These are phyloP conservation scores for Amaranthus palmeri DNA, from an alignment of 148 eudicot genomes.

Conservation along the genomic window DNA sequence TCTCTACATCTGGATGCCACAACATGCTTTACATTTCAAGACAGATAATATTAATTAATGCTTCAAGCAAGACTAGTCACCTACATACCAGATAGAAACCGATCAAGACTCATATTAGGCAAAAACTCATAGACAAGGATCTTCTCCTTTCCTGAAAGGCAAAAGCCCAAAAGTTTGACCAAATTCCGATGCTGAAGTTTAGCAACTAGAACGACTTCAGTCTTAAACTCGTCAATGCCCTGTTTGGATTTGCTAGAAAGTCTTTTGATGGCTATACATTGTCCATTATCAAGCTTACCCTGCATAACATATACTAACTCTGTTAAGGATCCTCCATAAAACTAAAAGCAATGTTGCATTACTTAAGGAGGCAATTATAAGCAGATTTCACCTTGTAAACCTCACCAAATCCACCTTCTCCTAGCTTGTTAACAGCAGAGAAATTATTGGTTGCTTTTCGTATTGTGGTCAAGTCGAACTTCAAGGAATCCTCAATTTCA, in stretches of 20 bases:
- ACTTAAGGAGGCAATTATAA: not conserved
- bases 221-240: slow-evolving; percentile 18
- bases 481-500: slow-evolving; percentile 13
- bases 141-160: slow-evolving; percentile 8
- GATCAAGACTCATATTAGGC: slow-evolving; percentile 17
- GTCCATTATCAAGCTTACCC: slow-evolving; percentile 15
- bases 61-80: too few relatives aligned
- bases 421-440: slow-evolving; percentile 18
- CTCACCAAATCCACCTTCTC: slow-evolving; percentile 30
- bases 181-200: slow-evolving; percentile 22
- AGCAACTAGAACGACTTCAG: slow-evolving; percentile 17
- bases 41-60: too few relatives aligned
- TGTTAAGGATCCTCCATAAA: too few relatives aligned
- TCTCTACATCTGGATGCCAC: slow-evolving; percentile 11
- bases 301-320: not conserved
- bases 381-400: slow-evolving; percentile 25
- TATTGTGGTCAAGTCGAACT: slow-evolving; percentile 19
- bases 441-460: slow-evolving; percentile 15
- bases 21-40: too few relatives aligned
- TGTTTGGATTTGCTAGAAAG: slow-evolving; percentile 4
- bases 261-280: slow-evolving; percentile 11
- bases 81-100: not conserved
- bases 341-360: not conserved
- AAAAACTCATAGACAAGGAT: slow-evolving; percentile 19
- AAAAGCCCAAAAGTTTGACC: slow-evolving; percentile 2